phyloP scores from a whole-genome alignment of 352 stramenopile species.

The Phytophthora kernoviae region DNA sequence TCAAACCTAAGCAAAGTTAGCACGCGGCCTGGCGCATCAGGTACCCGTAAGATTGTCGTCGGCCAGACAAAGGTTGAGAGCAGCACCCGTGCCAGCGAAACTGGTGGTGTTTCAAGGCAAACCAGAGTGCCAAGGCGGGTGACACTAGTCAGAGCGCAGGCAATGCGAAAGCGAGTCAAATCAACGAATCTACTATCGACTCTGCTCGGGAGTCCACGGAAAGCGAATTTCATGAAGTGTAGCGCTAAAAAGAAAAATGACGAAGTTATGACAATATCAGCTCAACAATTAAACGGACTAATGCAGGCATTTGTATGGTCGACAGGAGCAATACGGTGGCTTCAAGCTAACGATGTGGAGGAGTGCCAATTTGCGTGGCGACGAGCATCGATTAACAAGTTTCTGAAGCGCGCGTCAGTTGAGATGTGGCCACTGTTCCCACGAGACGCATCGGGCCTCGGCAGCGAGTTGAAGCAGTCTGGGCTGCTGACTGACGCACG shows the following conservation, averaged over 20 bases:
- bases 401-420: too few species aligned
- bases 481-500: constrained; percentile 7
- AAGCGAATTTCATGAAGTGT: constrained; percentile 29
- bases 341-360: too few species aligned
- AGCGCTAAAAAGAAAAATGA: too few species aligned
- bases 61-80: constrained; percentile 15
- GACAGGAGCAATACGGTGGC: too few species aligned
- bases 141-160: background rate
- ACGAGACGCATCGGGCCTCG: too few species aligned
- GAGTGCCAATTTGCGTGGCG: too few species aligned
- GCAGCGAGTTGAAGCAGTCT: too few species aligned
- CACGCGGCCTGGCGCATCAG: constrained; percentile 10
- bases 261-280: too few species aligned
- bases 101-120: constrained; percentile 2
- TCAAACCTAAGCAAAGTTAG: constrained; percentile 26
- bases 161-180: background rate
- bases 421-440: too few species aligned
- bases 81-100: constrained; percentile 10
- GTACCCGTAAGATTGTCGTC: constrained; percentile 17
- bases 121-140: background rate
- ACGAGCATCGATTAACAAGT: too few species aligned
- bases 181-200: constrained; percentile 14
- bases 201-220: constrained; percentile 8
- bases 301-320: too few species aligned
- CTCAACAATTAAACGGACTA: too few species aligned